Conservation (phyloP, 1,284 basidiomycete species). For the Cystobasidium pallidum region DNA sequence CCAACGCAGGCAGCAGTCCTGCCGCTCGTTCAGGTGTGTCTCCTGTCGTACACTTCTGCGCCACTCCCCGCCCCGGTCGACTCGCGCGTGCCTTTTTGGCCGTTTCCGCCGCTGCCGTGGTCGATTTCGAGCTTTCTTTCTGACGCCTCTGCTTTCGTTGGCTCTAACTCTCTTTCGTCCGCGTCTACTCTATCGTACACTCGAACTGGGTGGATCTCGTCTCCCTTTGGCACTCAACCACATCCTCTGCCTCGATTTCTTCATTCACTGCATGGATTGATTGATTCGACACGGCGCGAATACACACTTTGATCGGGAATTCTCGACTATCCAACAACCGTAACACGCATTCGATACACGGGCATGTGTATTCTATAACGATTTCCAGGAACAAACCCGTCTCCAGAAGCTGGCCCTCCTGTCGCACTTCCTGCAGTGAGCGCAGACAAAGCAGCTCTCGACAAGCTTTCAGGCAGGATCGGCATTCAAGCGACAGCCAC, state of each 20-base stretch:
- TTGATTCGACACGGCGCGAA: background rate
- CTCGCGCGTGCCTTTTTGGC: background rate
- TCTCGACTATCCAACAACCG: background rate
- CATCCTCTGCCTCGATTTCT: background rate
- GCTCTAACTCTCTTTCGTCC: background rate
- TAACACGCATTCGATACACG: background rate
- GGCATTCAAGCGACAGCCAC: conserved; percentile 1
- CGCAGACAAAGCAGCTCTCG: background rate
- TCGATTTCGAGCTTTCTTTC: background rate
- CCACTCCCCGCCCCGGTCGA: conserved; percentile 19
- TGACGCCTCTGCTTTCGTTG: background rate
- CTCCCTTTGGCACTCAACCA: background rate
- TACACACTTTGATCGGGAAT: conserved; percentile 2
- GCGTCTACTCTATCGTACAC: background rate
- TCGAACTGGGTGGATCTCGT: background rate
- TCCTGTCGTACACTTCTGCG: background rate
- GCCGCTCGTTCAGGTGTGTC: conserved; percentile 11
- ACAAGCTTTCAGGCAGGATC: conserved; percentile 11
- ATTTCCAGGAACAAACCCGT: background rate
- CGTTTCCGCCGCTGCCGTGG: background rate
- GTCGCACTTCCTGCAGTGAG: background rate
- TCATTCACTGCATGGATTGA: background rate
- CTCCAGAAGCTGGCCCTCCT: background rate
- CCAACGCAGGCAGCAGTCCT: background rate
- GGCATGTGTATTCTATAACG: background rate